Conservation (phyloP, 225 moss, liverwort and hornwort genomes). For the Anthoceros angustus region DNA sequence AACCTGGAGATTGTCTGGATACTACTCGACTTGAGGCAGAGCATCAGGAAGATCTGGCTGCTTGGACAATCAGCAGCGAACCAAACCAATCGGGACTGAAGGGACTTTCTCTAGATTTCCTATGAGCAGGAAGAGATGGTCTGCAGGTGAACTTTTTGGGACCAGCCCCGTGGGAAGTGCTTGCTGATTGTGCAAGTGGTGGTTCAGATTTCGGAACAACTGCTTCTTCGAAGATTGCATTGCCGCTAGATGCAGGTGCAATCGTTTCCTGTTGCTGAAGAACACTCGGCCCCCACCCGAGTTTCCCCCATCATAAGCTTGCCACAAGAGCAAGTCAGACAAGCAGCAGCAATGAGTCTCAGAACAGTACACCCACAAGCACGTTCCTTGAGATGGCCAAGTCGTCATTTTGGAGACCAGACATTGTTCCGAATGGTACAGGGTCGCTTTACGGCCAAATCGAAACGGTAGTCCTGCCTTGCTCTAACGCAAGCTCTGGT, state of each 20-base stretch:
- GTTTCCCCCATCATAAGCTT: neutral
- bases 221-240: neutral
- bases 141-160: slow-evolving; percentile 17
- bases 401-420: too few species aligned
- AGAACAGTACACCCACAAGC: too few species aligned
- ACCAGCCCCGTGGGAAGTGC: slow-evolving; percentile 8
- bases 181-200: neutral
- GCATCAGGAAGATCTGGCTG: slow-evolving; percentile 40
- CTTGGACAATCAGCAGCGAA: slow-evolving; percentile 7
- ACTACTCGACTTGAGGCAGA: slow-evolving; percentile 29
- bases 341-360: too few species aligned
- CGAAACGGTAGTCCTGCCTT: too few species aligned
- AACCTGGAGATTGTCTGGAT: slow-evolving; percentile 84
- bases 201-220: neutral
- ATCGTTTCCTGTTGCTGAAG: neutral
- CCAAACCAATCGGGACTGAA: slow-evolving; percentile 46
- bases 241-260: neutral
- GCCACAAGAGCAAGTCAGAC: too few species aligned
- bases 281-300: neutral
- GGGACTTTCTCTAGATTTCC: slow-evolving; percentile 53
- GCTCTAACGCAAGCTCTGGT: neutral
- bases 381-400: too few species aligned
- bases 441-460: too few species aligned
- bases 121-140: slow-evolving; percentile 48
- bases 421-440: too few species aligned